Percentiles rank a stretch among this genome's conserved stretches.
phyloP scores from a whole-genome alignment of 805 yeast species.

The Lachancea sp. region DNA sequence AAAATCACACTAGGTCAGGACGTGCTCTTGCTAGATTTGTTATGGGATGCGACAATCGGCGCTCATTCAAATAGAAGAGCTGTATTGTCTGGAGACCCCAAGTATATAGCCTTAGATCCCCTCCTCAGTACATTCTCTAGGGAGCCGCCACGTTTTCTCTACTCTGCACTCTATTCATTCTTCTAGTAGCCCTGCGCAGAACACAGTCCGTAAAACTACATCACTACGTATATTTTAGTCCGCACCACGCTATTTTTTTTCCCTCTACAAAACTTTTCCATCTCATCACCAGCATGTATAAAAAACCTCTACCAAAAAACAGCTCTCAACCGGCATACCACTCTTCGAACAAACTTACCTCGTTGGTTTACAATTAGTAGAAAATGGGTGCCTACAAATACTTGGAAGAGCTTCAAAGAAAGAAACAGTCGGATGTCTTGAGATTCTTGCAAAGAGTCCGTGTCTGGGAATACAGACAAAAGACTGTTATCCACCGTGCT shows the following conservation, averaged over 20 bases:
- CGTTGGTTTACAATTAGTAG: constrained; percentile 7
- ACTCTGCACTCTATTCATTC: too few species aligned
- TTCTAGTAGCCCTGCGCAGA: too few species aligned
- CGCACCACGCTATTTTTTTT: not conserved
- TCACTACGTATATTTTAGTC: constrained; percentile 5
- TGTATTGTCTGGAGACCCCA: too few species aligned
- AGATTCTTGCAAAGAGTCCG: constrained; percentile 99
- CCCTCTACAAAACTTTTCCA: not conserved
- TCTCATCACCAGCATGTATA: not conserved
- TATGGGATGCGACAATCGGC: too few species aligned
- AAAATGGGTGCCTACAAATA: constrained; percentile 99
- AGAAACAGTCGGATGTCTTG: constrained; percentile 99
- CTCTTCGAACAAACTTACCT: not conserved
- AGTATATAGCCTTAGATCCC: too few species aligned
- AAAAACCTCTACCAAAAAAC: not conserved
- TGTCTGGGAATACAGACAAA: constrained; percentile 99
- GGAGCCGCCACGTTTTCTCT: too few species aligned
- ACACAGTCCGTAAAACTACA: too few species aligned
- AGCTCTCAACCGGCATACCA: not conserved
- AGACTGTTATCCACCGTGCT: constrained; percentile 97
- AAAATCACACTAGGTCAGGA: too few species aligned
- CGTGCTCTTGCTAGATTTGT: too few species aligned
- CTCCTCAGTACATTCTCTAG: too few species aligned
- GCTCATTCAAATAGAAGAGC: too few species aligned
- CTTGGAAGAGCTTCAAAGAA: constrained; percentile 98